Evolutionary conservation across 495 filamentous ascomycete species (phyloP), one percentile per base, ranked within the genome.

Genomic region (Margaritispora aquatica): DNA sequence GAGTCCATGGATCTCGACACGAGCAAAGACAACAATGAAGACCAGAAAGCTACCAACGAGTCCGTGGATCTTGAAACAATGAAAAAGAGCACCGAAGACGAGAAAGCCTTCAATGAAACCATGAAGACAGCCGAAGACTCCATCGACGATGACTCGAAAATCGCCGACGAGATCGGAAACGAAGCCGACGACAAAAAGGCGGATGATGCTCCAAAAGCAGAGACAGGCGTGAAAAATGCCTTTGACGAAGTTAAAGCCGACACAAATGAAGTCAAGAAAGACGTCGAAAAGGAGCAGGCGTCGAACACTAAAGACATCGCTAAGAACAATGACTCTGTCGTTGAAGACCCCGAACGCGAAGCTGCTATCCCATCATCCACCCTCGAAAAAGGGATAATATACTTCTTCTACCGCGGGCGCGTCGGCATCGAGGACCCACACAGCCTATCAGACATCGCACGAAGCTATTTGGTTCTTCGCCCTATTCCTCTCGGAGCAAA

Each of bases 371-470:
- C 91, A 0, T 86, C 88, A n/a, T 89, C 75, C 55, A 84, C 94
- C 26, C 76, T 96, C 11, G 93, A 97, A 66, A 96, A 96, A 64
- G 93, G 92, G 2, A 80, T 96, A 62, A 88, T 97, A 62, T 96
- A 96, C 76, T 96, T 96, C 80, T 96, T 96, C 76, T 86, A 85
- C 68, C 86, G 91, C 44, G 82, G 82, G 10, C 84, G 90, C 23
- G 89, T 96, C 54, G 81, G 80, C 55, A 78, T 89, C 20, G 80
- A 90, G 13, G 81, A 90, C 11, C 86, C 92, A 10, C 77, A 85
- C n/a, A 71, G 77, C 58, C 72, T 92, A 8, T 67, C 75, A 36
- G 92, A 96, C 27, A 79, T 96, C 41, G 82, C 88, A 22, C 87
- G 89, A 59, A 90, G 81, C 65, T 94, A 90, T 71, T 83, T 96